Percentiles rank a stretch among this genome's conserved stretches.
Conservation (phyloP, 441 rosid genomes). For the Populus hybrid region DNA sequence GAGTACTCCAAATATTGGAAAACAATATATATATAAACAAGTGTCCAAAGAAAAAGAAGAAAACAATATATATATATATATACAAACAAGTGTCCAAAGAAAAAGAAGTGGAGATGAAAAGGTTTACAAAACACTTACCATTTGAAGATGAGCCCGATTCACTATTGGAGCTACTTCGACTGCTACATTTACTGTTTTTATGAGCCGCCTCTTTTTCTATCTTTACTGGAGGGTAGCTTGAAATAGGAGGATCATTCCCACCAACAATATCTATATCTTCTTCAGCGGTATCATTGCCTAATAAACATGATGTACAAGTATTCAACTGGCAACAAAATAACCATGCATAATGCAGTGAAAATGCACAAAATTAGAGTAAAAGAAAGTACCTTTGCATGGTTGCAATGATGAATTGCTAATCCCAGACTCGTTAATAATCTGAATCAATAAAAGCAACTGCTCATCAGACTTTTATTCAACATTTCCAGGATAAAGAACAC, state of each 20-base stretch:
- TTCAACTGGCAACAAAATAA: not conserved
- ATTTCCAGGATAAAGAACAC: not conserved
- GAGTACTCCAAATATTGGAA: too few relatives aligned
- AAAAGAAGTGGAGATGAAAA: slow-evolving; percentile 7
- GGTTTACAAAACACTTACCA: slow-evolving; percentile 50
- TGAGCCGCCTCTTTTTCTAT: slow-evolving; percentile 55
- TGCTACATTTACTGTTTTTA: slow-evolving; percentile 50
- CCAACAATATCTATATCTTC: slow-evolving; percentile 84
- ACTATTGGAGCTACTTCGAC: slow-evolving; percentile 74
- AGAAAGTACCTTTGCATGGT: slow-evolving; percentile 57
- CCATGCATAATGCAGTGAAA: slow-evolving; percentile 9
- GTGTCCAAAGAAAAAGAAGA: not conserved
- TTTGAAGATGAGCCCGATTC: slow-evolving; percentile 75
- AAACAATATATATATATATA: too few relatives aligned
- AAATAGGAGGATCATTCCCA: slow-evolving; percentile 59
- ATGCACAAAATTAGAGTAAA: not conserved
- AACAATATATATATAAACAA: not conserved
- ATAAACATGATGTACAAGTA: not conserved
- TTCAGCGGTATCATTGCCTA: slow-evolving; percentile 59
- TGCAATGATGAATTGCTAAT: slow-evolving; percentile 62
- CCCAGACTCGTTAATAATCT: slow-evolving; percentile 68
- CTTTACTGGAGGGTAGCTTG: slow-evolving; percentile 48
- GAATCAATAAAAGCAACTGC: slow-evolving; percentile 21
- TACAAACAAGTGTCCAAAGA: not conserved
- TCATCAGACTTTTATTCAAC: not conserved